Percentiles rank a stretch among this genome's conserved stretches.
These are phyloP conservation scores for Ascochyta lentis DNA, from an alignment of 2,329 filamentous ascomycete genomes.

Conservation along the genomic window DNA sequence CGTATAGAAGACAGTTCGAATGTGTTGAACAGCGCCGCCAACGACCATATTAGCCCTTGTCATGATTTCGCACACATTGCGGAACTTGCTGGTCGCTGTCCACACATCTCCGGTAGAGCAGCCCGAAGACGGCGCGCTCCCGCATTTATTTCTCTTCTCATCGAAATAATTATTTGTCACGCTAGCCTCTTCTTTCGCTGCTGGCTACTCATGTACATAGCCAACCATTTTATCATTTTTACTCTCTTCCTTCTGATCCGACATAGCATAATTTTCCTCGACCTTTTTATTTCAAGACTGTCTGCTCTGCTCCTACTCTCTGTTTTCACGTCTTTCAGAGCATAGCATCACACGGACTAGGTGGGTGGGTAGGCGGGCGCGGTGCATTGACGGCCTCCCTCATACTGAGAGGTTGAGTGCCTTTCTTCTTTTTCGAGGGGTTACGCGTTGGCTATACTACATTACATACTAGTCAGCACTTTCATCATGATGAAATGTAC, in stretches of 20 bases:
- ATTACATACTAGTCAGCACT: too few relatives aligned
- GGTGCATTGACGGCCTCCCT: too few relatives aligned
- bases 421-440: too few relatives aligned
- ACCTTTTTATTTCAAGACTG: not conserved
- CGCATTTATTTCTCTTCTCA: conserved; percentile 22
- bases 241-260: not conserved
- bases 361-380: too few relatives aligned
- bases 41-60: conserved; percentile 40
- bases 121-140: conserved; percentile 14
- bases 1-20: conserved; percentile 32
- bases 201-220: conserved; percentile 32
- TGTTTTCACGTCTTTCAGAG: too few relatives aligned
- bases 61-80: conserved; percentile 26
- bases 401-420: too few relatives aligned
- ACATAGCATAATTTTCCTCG: too few relatives aligned
- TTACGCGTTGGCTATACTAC: too few relatives aligned
- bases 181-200: conserved; percentile 18
- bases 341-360: not conserved
- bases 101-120: conserved; percentile 27
- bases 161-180: conserved; percentile 15
- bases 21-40: conserved; percentile 50
- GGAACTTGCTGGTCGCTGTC: conserved; percentile 50
- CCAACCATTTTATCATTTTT: conserved; percentile 4
- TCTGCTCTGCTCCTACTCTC: not conserved
- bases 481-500: too few relatives aligned